Conservation (phyloP, 352 stramenopile genomes). For the Phytopythium kandeliae region DNA sequence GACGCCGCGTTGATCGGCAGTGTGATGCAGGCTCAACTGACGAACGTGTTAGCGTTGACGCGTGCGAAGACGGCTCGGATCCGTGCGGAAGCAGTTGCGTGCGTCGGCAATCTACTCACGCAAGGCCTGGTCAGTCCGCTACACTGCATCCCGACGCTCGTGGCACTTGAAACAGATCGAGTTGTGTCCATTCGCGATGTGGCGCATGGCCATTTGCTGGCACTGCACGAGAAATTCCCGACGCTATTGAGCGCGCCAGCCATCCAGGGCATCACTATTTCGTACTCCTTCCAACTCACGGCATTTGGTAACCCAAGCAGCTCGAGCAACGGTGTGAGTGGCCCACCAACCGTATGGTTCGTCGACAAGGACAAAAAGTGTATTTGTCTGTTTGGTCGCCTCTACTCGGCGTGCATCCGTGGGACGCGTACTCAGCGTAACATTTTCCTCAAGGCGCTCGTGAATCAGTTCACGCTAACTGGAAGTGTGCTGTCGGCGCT, state of each 20-base stretch:
- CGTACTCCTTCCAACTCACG: slow-evolving; percentile 61
- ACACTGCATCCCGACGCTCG: slow-evolving; percentile 70
- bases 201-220: slow-evolving; percentile 58
- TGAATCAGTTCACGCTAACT: slow-evolving; percentile 68
- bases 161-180: slow-evolving; percentile 77
- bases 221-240: slow-evolving; percentile 54
- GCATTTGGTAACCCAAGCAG: slow-evolving; percentile 27
- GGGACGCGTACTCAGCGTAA: slow-evolving; percentile 28
- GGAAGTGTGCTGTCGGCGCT: slow-evolving; percentile 28
- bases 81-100: slow-evolving; percentile 61
- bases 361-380: slow-evolving; percentile 66
- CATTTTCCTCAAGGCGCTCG: slow-evolving; percentile 59
- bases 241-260: slow-evolving; percentile 42
- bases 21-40: slow-evolving; percentile 81
- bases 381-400: slow-evolving; percentile 61
- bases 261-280: slow-evolving; percentile 56
- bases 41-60: slow-evolving; percentile 49
- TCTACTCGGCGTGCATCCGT: slow-evolving; percentile 68
- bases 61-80: slow-evolving; percentile 54
- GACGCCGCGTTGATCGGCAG: slow-evolving; percentile 81
- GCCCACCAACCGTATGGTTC: slow-evolving; percentile 29
- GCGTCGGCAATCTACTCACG: slow-evolving; percentile 56
- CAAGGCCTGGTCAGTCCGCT: slow-evolving; percentile 77
- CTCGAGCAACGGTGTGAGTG: slow-evolving; percentile 3
- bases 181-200: slow-evolving; percentile 54